phyloP scores from a whole-genome alignment of 2,329 filamentous ascomycete genomes.

The Xylaria sp. region DNA sequence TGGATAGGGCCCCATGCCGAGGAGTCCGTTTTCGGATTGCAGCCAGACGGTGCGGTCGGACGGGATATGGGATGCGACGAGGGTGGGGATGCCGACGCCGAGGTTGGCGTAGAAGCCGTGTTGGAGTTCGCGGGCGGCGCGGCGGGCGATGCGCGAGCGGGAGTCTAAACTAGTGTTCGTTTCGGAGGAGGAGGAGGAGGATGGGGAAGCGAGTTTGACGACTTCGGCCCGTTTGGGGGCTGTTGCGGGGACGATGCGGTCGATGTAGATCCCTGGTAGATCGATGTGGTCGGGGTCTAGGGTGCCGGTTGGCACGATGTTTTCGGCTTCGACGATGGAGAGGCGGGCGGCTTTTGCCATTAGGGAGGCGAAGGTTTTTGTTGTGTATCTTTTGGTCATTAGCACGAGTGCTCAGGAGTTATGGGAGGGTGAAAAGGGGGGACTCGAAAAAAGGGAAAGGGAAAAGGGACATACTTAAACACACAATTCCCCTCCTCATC shows the following conservation, averaged over 20 bases:
- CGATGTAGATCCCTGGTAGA: constrained; percentile 76
- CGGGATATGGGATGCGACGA: constrained; percentile 73
- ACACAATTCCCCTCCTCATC: constrained; percentile 74
- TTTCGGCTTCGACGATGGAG: constrained; percentile 79
- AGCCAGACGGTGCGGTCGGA: constrained; percentile 68
- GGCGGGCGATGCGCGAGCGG: constrained; percentile 66
- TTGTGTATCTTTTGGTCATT: constrained; percentile 51
- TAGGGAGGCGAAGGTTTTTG: constrained; percentile 66
- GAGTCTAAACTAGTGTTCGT: constrained; percentile 37
- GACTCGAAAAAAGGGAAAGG: no score
- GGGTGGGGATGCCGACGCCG: constrained; percentile 78
- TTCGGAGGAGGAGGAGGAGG: constrained; percentile 37
- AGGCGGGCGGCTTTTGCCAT: constrained; percentile 77
- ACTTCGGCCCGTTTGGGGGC: constrained; percentile 68
- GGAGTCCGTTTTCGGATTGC: constrained; percentile 79
- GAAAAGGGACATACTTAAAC: constrained; percentile 51
- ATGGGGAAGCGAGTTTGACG: constrained; percentile 49
- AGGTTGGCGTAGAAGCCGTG: constrained; percentile 76
- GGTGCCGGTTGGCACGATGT: constrained; percentile 70
- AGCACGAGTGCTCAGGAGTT: neutral
- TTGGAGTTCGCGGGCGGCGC: constrained; percentile 76
- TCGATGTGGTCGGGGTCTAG: constrained; percentile 71
- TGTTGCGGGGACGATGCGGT: constrained; percentile 71
- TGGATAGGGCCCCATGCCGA: constrained; percentile 79
- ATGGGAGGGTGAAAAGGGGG: neutral